Percentiles rank a stretch among this genome's conserved stretches.
Conservation (phyloP, 345 rosid genomes). For the Populus simonii region DNA sequence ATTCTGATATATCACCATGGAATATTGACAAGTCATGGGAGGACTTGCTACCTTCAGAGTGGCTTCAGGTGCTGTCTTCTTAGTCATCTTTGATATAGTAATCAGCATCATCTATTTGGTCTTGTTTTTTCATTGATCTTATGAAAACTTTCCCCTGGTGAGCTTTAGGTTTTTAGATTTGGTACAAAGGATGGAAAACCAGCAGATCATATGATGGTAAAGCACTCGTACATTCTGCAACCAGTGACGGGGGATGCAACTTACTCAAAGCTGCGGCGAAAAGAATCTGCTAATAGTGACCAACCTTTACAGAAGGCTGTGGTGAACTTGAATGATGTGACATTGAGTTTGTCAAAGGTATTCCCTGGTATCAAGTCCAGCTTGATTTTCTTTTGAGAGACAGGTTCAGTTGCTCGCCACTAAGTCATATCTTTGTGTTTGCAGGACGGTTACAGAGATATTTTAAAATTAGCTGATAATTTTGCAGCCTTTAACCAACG, state of each 20-base stretch:
- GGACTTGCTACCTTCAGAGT: slow-evolving; percentile 80
- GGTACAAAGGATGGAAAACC: slow-evolving; percentile 81
- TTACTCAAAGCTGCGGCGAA: slow-evolving; percentile 55
- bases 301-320: slow-evolving; percentile 78
- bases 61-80: slow-evolving; percentile 68
- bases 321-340: slow-evolving; percentile 91
- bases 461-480: slow-evolving; percentile 85
- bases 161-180: slow-evolving; percentile 68
- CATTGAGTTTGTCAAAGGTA: slow-evolving; percentile 90
- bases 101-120: background rate
- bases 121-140: slow-evolving; percentile 7
- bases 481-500: slow-evolving; percentile 88
- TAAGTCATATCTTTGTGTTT: slow-evolving; percentile 19
- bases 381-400: slow-evolving; percentile 10
- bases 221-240: slow-evolving; percentile 80
- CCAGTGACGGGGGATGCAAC: slow-evolving; percentile 92
- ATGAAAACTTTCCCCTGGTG: slow-evolving; percentile 7
- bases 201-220: slow-evolving; percentile 49
- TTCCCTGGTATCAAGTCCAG: slow-evolving; percentile 8
- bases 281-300: slow-evolving; percentile 33
- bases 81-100: background rate
- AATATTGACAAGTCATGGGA: slow-evolving; percentile 76
- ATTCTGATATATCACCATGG: slow-evolving; percentile 90
- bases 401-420: slow-evolving; percentile 21
- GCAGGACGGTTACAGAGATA: slow-evolving; percentile 89